Evolutionary conservation across 257 asterid species (phyloP).

Genomic region (Solanum sejunctum): DNA sequence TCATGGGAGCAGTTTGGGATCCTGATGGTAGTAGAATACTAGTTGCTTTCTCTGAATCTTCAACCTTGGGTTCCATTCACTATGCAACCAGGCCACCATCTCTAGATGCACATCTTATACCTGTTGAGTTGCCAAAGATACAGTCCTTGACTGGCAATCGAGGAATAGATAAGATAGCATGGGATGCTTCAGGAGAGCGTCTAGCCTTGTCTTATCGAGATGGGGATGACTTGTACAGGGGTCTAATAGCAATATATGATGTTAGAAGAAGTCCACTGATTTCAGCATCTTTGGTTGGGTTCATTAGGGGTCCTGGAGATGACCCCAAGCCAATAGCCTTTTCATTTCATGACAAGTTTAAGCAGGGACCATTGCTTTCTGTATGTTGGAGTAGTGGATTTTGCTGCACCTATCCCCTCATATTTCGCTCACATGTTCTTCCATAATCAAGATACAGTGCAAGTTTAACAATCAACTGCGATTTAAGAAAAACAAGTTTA

Average conservation of each 20-base stretch:
- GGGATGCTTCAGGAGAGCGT: constrained; percentile 99
- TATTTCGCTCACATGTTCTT: constrained; percentile 46
- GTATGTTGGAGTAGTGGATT: constrained; percentile 98
- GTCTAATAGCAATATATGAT: constrained; percentile 84
- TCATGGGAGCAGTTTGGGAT: constrained; percentile 99
- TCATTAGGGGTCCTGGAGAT: constrained; percentile 95
- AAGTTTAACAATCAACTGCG: neutral
- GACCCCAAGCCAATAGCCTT: constrained; percentile 76
- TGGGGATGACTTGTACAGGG: constrained; percentile 74
- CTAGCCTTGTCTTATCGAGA: constrained; percentile 72
- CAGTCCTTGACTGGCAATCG: constrained; percentile 69
- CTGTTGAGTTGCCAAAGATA: constrained; percentile 80
- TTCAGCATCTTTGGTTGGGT: constrained; percentile 82
- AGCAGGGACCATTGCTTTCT: constrained; percentile 94
- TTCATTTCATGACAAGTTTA: constrained; percentile 76
- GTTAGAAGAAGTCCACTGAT: constrained; percentile 79
- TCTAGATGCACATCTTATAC: constrained; percentile 89
- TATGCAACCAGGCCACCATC: constrained; percentile 93
- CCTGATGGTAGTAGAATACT: constrained; percentile 87
- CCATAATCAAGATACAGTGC: constrained; percentile 20
- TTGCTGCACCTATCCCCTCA: constrained; percentile 95
- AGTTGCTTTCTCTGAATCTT: constrained; percentile 52
- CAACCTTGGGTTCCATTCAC: constrained; percentile 83
- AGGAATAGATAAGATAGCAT: constrained; percentile 80
- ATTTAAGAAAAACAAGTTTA: neutral